Base-by-base conservation (phyloP, 495 filamentous ascomycete species). In the Staphylotrichum longicolle region DNA sequence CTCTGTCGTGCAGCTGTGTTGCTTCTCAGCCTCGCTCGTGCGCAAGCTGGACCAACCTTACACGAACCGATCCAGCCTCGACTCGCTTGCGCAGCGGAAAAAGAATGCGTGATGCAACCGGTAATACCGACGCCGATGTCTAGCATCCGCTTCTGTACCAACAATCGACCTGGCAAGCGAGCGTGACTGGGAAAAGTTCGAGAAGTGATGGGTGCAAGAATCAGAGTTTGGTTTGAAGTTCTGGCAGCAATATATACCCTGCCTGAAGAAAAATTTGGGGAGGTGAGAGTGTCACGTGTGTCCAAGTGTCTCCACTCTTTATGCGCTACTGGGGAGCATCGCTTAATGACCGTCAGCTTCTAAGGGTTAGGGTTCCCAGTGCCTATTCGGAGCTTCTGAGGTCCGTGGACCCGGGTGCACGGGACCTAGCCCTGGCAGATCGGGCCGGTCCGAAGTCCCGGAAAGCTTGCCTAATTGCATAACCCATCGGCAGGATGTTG, bases 151-250 rank as follows among this genome's bases (percentile, higher is more conserved):
- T 3, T 5, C 41, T 39, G 42, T 1, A 11, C 32, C 54, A 39
- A 46, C 11, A 12, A 15, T n/a, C 20, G 30, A 12, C n/a, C 48
- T 34, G 8, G 47, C 14, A 32, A 60, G 57, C 39, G 33, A 60
- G 41, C 33, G 10, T 9, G 27, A n/a, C 4, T 58, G 40, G 40
- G 48, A 45, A 15, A 47, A 32, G 41, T 39, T 53, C 49, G 39
- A 34, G 60, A 51, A 50, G 47, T 52, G 45, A 57, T 42, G 40
- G 52, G 9, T 35, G 56, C 40, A 55, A 59, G 55, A 63, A 57
- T 37, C 46, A 46, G 58, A 56, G 0, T 47, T 32, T 10, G n/a
- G 60, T 49, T 47, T 12, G 12, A 54, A 12, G 20, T 46, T 42
- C 20, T 10, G 51, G 20, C 20, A 27, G 20, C 20, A 27, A 27